Evolutionary conservation across 768 basidiomycete genomes (phyloP).

Genomic region (Boletellus ananas): DNA sequence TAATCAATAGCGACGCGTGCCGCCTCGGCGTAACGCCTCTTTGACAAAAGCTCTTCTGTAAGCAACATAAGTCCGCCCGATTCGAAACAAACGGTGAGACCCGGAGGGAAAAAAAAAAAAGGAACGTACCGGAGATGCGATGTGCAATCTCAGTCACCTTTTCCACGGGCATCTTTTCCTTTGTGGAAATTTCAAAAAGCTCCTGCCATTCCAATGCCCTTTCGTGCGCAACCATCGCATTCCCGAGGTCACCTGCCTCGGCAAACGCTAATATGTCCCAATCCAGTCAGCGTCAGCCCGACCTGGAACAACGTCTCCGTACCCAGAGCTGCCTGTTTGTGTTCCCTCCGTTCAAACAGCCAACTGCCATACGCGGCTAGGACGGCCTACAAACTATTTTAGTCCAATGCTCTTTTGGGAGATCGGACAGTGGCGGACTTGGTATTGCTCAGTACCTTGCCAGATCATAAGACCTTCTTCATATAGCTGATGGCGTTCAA

Average conservation of each 20-base stretch:
- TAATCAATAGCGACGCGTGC: constrained; percentile 84
- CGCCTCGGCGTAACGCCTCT: constrained; percentile 79
- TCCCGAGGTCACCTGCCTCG: constrained; percentile 56
- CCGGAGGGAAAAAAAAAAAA: background rate
- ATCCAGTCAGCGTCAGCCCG: constrained; percentile 3
- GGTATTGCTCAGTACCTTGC: constrained; percentile 58
- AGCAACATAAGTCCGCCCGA: constrained; percentile 4
- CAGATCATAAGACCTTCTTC: constrained; percentile 72
- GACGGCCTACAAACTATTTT: constrained; percentile 46
- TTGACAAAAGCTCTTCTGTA: constrained; percentile 76
- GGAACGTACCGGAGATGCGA: constrained; percentile 69
- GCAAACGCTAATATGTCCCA: constrained; percentile 55
- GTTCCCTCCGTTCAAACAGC: constrained; percentile 82
- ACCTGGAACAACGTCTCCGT: constrained; percentile 10
- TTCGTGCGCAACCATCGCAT: constrained; percentile 87
- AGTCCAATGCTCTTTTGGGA: constrained; percentile 1
- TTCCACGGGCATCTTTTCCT: constrained; percentile 46
- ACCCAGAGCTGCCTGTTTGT: constrained; percentile 82
- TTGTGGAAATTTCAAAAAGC: constrained; percentile 74
- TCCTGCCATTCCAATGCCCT: constrained; percentile 88
- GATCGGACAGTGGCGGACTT: constrained; percentile 38
- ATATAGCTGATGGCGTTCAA: constrained; percentile 75
- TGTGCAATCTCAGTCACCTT: constrained; percentile 65
- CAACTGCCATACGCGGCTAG: constrained; percentile 80
- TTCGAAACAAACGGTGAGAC: background rate